Conservation (phyloP, 1,284 basidiomycete genomes). For the Microbotryum scabiosae region DNA sequence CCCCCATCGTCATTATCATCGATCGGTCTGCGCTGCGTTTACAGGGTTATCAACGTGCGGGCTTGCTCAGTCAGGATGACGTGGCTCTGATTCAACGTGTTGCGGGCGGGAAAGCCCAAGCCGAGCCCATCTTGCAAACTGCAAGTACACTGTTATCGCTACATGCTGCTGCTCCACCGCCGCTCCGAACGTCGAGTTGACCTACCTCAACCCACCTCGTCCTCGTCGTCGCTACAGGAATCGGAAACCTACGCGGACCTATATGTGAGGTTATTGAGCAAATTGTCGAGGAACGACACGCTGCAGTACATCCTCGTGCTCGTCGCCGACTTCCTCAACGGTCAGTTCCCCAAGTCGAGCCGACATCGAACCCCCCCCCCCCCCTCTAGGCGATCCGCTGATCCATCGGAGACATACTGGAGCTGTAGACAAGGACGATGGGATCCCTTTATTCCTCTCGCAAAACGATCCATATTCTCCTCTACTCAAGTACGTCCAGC, state of each 20-base stretch:
- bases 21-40: not conserved
- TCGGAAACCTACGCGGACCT: conserved; percentile 75
- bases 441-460: conserved; percentile 38
- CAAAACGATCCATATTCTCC: conserved; percentile 75
- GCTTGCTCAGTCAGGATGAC: conserved; percentile 79
- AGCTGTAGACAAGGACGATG: conserved; percentile 38
- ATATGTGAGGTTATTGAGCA: conserved; percentile 84
- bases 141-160: conserved; percentile 10
- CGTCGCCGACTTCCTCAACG: conserved; percentile 79
- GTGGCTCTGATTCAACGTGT: conserved; percentile 83
- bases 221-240: conserved; percentile 38
- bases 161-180: not conserved
- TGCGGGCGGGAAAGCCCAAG: conserved; percentile 37
- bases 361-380: too few relatives aligned
- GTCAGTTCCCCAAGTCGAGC: conserved; percentile 41
- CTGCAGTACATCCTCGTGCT: conserved; percentile 87
- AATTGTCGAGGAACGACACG: conserved; percentile 84
- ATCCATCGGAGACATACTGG: too few relatives aligned
- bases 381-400: not conserved
- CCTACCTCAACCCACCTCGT: not conserved
- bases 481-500: conserved; percentile 57
- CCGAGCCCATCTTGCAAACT: conserved; percentile 25
- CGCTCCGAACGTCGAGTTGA: not conserved
- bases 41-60: conserved; percentile 90
- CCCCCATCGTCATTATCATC: not conserved